Evolutionary conservation across 306 rosid species (phyloP).

Genomic region (Fagus crenata): DNA sequence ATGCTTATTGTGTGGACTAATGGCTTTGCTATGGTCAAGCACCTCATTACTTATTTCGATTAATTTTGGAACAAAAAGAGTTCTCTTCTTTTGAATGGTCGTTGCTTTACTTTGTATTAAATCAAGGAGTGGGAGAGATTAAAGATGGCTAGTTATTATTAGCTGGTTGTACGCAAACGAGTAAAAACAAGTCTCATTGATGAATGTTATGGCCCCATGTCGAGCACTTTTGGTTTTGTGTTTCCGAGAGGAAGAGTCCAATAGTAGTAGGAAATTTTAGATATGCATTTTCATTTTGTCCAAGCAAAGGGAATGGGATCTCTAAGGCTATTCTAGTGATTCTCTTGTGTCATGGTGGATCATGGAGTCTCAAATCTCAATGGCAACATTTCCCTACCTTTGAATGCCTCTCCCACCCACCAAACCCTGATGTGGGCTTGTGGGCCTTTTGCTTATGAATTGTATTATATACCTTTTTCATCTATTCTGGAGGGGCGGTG

Average conservation of each 20-base stretch:
- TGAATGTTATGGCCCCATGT: slow-evolving; percentile 6
- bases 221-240: background rate
- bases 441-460: background rate
- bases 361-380: no score
- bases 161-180: background rate
- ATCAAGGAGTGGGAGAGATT: background rate
- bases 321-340: no score
- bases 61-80: background rate
- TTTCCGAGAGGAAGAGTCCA: no score
- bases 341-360: no score
- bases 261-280: no score
- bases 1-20: background rate
- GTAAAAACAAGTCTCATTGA: background rate
- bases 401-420: slow-evolving; percentile 35
- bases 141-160: background rate
- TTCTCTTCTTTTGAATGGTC: no score
- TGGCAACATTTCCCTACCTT: slow-evolving; percentile 23
- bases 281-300: no score
- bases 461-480: background rate
- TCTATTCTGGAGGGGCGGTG: slow-evolving; percentile 32
- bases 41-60: background rate
- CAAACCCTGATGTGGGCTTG: slow-evolving; percentile 28
- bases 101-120: background rate
- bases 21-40: slow-evolving; percentile 17
- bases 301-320: no score